Evolutionary conservation across 495 filamentous ascomycete species (phyloP), one percentile per base, ranked within the genome.

Genomic region (Patellaria atrata): DNA sequence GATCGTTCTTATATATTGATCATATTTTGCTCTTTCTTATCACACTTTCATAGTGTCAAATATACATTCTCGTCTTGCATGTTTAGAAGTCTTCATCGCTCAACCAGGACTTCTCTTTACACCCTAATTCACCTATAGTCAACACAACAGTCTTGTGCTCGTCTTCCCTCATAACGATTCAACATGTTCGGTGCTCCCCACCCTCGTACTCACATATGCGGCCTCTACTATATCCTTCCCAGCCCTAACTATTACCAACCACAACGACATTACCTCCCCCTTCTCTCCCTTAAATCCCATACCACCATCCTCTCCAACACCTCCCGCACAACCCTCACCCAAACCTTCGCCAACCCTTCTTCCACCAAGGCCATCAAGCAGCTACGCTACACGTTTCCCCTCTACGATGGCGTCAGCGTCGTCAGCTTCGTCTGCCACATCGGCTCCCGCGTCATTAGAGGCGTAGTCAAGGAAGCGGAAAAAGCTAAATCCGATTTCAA

Each of bases 381-480:
- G 43, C 61, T 71, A 33, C 52, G 54, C 14, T 82, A 83, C 52
- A 64, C 62, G 2, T 81, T 82, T 41, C 78, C 78, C 0, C 59
- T 81, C 3, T 78, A 73, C 45, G 70, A 77, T 45, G 73, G 73
- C 14, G 68, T 76, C 2, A 72, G 70, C 13, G 70, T 82, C 3
- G 71, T 74, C 9, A 60, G 57, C 17, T 82, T 81, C 37, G 63
- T 57, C 1, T 75, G 70, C 43, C 60, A 57, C 9, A 56, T 81
- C 34, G 60, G 57, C 23, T 54, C 63, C 23, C 55, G 56, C 8
- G 44, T 52, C 2, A 66, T 82, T 18, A 52, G 49, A 1, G 71
- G 77, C 7, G 42, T 72, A 7, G 73, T 81, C 26, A 72, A 79
- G 48, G 66, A 77, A 42, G 70, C 67, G 37, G 52, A 54, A 7